Base-by-base conservation (phyloP, 805 yeast genomes). In the Candida tallmaniae region DNA sequence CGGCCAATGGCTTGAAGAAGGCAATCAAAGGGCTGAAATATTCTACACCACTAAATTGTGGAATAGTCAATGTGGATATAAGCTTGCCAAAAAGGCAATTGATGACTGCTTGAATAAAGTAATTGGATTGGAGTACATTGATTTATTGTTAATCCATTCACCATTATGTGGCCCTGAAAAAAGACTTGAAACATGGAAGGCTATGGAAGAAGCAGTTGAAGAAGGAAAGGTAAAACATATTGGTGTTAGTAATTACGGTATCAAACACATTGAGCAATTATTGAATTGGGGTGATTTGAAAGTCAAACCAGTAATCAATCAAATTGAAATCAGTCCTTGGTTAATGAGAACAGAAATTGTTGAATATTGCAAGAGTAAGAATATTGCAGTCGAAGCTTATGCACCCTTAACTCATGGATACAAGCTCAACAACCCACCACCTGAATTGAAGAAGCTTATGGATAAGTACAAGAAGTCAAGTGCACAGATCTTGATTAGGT, bases 21-120 rank as follows among this genome's bases (percentile, higher is more conserved):
- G 57, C 30, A 65, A 69, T 0, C 31, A 37, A 3, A 38, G 52
- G 6, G 34, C 42, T 14, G 62, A 59, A 13, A 41, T 62, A 5
- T 60, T 57, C 42, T 44, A 82, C 56, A 79, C 87, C 7, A 79
- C 93, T 4, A 85, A 85, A 51, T 51, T 83, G 14, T 82, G 90
- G 90, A 76, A 80, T 46, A 65, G 68, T 28, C 74, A 77, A 42
- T 74, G 75, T 40, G 84, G 85, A 0, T 78, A 80, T 49, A 52
- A 58, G 0, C 59, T 64, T 14, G 80, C 93, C 11, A 70, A 70
- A 35, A 38, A 37, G 4, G 90, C 86, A 11, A 77, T 85, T 38
- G 59, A 65, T 23, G 68, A 62, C 13, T 77, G 85, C 41, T 50
- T 82, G 27, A 55, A 55, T 4, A 62, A 68, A 31, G 83, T 79